phyloP scores from a whole-genome alignment of 129 eudicot genomes.

The Artemisia argyi region DNA sequence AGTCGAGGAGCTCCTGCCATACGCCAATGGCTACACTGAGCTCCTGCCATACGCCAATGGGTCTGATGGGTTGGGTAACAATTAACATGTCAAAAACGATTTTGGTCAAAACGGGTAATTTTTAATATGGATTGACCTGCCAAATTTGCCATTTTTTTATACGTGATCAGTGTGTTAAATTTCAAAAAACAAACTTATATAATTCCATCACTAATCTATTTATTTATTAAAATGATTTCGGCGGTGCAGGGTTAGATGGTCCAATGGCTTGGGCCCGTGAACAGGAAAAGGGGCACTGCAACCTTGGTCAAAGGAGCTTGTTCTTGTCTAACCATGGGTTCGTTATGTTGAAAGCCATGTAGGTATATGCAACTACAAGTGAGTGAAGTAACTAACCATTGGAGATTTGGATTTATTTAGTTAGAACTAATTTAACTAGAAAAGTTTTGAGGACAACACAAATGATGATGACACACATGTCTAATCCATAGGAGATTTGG shows the following conservation, averaged over 20 bases:
- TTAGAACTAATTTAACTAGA: too few relatives aligned
- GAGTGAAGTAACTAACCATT: too few relatives aligned
- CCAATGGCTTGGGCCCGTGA: neutral
- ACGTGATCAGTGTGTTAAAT: neutral
- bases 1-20: conserved; percentile 83
- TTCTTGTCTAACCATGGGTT: neutral
- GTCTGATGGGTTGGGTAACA: neutral
- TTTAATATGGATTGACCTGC: neutral
- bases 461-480: too few relatives aligned
- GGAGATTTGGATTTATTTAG: too few relatives aligned
- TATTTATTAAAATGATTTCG: neutral
- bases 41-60: too few relatives aligned
- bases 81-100: neutral
- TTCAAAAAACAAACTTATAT: neutral
- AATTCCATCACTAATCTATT: neutral
- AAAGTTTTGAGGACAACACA: conserved; percentile 23
- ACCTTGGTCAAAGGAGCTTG: neutral
- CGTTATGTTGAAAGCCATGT: neutral
- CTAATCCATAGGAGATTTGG: too few relatives aligned
- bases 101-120: neutral
- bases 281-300: conserved; percentile 3
- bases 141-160: neutral
- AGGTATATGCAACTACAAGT: conserved; percentile 15
- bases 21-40: conserved; percentile 84
- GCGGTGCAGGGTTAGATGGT: conserved; percentile 6